A percentile compares a stretch with the other conserved stretches of the same genome.
Conservation (phyloP, 1,284 basidiomycete genomes). For the Leccinum colubrinum region DNA sequence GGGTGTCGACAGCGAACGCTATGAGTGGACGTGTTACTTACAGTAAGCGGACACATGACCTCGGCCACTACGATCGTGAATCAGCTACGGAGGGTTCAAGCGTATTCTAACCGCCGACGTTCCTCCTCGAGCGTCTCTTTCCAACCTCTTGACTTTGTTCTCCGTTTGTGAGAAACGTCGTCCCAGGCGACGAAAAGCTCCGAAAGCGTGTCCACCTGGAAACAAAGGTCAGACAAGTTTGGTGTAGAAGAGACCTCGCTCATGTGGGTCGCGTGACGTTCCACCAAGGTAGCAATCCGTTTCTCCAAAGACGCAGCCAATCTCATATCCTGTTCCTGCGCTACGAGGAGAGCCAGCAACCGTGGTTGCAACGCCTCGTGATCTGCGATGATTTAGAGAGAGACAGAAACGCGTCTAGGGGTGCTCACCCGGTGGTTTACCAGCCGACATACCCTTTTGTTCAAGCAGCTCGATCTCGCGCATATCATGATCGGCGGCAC, state of each 20-base stretch:
- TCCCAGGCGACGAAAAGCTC: constrained; percentile 83
- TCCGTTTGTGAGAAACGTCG: constrained; percentile 64
- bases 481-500: constrained; percentile 75
- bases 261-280: constrained; percentile 68
- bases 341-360: constrained; percentile 52
- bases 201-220: constrained; percentile 72
- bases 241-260: constrained; percentile 22
- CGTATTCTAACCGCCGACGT: constrained; percentile 52
- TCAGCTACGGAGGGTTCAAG: constrained; percentile 19
- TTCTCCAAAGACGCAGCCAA: constrained; percentile 58
- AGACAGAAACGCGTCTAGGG: not conserved
- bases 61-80: not conserved
- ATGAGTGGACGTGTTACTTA: no score
- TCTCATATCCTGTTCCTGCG: constrained; percentile 56
- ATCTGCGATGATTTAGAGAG: constrained; percentile 38
- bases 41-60: no score
- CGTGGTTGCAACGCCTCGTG: constrained; percentile 62
- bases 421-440: constrained; percentile 56
- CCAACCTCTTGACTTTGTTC: constrained; percentile 50
- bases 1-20: no score
- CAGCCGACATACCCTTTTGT: constrained; percentile 66
- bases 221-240: not conserved
- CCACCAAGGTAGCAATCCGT: constrained; percentile 60
- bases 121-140: constrained; percentile 53
- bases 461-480: constrained; percentile 70